Evolutionary conservation across 1,284 basidiomycete genomes (phyloP).

Genomic region (Puccinia hordei): DNA sequence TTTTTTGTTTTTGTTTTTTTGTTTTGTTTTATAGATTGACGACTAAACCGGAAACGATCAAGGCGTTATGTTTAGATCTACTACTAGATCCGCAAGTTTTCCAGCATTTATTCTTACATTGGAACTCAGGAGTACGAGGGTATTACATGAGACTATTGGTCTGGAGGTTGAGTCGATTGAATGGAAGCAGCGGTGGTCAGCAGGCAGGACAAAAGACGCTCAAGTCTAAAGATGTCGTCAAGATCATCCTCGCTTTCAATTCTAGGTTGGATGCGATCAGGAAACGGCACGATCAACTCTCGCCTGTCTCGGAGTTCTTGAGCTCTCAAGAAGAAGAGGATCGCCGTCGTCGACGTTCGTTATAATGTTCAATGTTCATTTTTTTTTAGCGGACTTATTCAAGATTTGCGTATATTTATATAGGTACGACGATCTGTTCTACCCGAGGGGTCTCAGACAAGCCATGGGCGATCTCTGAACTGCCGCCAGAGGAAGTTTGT

Average conservation of each 20-base stretch:
- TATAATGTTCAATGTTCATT: slow-evolving; percentile 41
- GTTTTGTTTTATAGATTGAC: slow-evolving; percentile 58
- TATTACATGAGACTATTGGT: slow-evolving; percentile 62
- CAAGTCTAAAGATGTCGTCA: slow-evolving; percentile 59
- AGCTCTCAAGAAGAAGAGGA: slow-evolving; percentile 15
- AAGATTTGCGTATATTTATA: not conserved
- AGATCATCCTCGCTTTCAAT: slow-evolving; percentile 62
- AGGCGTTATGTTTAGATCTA: slow-evolving; percentile 61
- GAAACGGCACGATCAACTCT: slow-evolving; percentile 60
- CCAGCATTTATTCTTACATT: slow-evolving; percentile 62
- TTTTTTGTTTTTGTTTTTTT: not conserved
- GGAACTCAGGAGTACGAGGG: slow-evolving; percentile 63
- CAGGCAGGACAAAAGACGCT: slow-evolving; percentile 53
- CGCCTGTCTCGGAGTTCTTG: slow-evolving; percentile 39
- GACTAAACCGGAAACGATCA: slow-evolving; percentile 60
- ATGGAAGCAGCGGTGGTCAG: slow-evolving; percentile 53
- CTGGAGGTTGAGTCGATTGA: slow-evolving; percentile 63
- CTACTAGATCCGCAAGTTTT: slow-evolving; percentile 62
- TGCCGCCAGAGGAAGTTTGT: slow-evolving; percentile 43
- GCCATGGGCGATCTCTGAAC: slow-evolving; percentile 55
- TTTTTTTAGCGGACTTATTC: no score
- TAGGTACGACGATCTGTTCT: slow-evolving; percentile 57
- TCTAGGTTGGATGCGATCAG: slow-evolving; percentile 62
- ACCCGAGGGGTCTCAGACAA: slow-evolving; percentile 58
- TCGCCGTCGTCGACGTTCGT: slow-evolving; percentile 25